Conservation (phyloP, 116 monocot species). For the Dioscorea cayenensis region DNA sequence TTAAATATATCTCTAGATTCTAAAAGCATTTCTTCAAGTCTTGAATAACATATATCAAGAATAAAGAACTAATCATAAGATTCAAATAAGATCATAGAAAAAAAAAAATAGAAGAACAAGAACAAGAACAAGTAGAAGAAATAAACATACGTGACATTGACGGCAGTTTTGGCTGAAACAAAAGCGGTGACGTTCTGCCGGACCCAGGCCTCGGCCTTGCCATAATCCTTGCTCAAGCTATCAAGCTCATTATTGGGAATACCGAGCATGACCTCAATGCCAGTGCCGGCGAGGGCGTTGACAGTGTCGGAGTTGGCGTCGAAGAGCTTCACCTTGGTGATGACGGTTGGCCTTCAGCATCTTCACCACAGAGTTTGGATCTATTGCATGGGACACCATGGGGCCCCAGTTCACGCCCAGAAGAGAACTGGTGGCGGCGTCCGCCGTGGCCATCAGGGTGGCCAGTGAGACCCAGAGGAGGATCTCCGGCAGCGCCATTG, state of each 20-base stretch:
- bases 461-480: background rate
- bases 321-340: slow-evolving; percentile 54
- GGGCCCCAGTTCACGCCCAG: slow-evolving; percentile 56
- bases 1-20: too few relatives aligned
- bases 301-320: slow-evolving; percentile 50
- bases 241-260: slow-evolving; percentile 43
- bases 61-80: background rate
- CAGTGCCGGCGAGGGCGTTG: slow-evolving; percentile 21
- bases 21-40: too few relatives aligned
- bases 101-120: background rate
- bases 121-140: too few relatives aligned
- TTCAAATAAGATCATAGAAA: background rate
- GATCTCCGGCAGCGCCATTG: background rate
- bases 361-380: slow-evolving; percentile 24
- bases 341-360: slow-evolving; percentile 45
- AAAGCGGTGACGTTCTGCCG: background rate
- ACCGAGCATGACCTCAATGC: slow-evolving; percentile 45
- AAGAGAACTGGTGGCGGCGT: background rate
- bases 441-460: background rate
- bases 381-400: slow-evolving; percentile 38
- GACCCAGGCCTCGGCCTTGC: slow-evolving; percentile 20
- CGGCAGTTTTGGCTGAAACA: background rate
- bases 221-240: slow-evolving; percentile 13
- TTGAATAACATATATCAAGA: background rate
- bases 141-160: background rate